Percentiles rank a stretch among this genome's conserved stretches.
Evolutionary conservation across 139 green algal species (phyloP).

Genomic region (Tetradesmus obliquus): DNA sequence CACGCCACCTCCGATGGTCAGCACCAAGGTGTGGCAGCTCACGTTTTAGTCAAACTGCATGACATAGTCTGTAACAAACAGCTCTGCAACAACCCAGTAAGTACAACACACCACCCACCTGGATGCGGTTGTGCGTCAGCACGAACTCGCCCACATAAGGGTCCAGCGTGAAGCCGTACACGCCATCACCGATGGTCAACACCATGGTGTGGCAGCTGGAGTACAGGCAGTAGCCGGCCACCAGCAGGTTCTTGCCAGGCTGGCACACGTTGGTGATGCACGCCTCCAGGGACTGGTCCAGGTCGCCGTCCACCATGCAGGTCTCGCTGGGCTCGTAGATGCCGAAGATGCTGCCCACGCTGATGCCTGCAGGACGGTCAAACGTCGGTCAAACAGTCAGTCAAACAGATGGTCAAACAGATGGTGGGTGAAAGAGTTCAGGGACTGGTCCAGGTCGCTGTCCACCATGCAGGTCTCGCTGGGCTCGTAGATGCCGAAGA

Average conservation of each 20-base stretch:
- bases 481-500: slow-evolving; percentile 92
- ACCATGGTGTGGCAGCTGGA: slow-evolving; percentile 91
- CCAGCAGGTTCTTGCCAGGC: slow-evolving; percentile 90
- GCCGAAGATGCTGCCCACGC: slow-evolving; percentile 97
- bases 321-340: slow-evolving; percentile 91
- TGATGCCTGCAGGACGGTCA: slow-evolving; percentile 75
- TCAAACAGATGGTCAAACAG: slow-evolving; percentile 39
- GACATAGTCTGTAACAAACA: neutral
- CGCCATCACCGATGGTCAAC: slow-evolving; percentile 90
- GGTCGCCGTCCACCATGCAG: slow-evolving; percentile 77
- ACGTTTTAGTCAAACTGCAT: neutral
- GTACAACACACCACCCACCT: slow-evolving; percentile 51
- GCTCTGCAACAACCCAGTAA: neutral
- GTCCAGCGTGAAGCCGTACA: slow-evolving; percentile 97
- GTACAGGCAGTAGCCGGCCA: slow-evolving; percentile 97
- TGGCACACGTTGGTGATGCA: slow-evolving; percentile 95
- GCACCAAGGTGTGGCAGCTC: slow-evolving; percentile 88
- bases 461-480: slow-evolving; percentile 86
- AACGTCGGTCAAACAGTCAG: neutral
- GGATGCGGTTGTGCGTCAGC: slow-evolving; percentile 87
- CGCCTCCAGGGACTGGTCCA: slow-evolving; percentile 66
- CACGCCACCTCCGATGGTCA: slow-evolving; percentile 91
- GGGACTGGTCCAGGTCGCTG: slow-evolving; percentile 69
- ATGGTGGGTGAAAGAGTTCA: slow-evolving; percentile 22
- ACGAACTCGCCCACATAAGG: slow-evolving; percentile 92